Base-by-base conservation (phyloP, 768 basidiomycete species). In the Boletus vermiculosoides region DNA sequence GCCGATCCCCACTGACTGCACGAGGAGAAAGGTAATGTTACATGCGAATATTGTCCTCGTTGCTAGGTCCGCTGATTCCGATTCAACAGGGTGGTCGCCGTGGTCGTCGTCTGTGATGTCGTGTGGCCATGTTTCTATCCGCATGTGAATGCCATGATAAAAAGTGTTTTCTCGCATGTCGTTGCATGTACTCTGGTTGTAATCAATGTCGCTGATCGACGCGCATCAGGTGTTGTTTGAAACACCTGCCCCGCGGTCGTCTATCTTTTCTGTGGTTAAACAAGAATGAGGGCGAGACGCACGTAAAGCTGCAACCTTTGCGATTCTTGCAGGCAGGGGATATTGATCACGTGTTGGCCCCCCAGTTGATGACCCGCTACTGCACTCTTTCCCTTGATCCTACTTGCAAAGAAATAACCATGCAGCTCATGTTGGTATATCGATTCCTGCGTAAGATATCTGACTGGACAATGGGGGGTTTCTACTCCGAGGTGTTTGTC, bases 1-100 rank as follows among this genome's bases (percentile, higher is more conserved):
- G 40, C 96, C 96, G 61, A 85, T 96, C 58, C 97, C 97, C 51
- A 95, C 95, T 46, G 97, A 99, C 75, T 94, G 88, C 57, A 99
- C 97, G 66, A 84, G 97, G 71, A 85, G 95, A 77, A 99, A 99
- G 90, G 92, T 93, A 58, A 61, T 78, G 73, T 41, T 6, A 30
- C 28, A 36, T 37, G 22, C 11, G 12, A 42, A 12, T 2, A 0
- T 39, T 42, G 12, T 44, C 23, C 12, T 44, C 16, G 28, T 37
- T 39, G 8, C n/a, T 39, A 4, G n/a, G 59, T 50, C 40, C 30
- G 23, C 54, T 57, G 15, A 59, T 54, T 41, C 37, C 12, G 16
- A 6, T 31, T 30, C 15, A 55, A 13, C 62, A 94, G 94, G 95
- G 94, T 87, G 94, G 94, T 94, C 92, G 94, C 66, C 93, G 94